A percentile compares a stretch with the other conserved stretches of the same genome.
phyloP scores from a whole-genome alignment of 805 yeast species.

The Pichia thaimueangensis region DNA sequence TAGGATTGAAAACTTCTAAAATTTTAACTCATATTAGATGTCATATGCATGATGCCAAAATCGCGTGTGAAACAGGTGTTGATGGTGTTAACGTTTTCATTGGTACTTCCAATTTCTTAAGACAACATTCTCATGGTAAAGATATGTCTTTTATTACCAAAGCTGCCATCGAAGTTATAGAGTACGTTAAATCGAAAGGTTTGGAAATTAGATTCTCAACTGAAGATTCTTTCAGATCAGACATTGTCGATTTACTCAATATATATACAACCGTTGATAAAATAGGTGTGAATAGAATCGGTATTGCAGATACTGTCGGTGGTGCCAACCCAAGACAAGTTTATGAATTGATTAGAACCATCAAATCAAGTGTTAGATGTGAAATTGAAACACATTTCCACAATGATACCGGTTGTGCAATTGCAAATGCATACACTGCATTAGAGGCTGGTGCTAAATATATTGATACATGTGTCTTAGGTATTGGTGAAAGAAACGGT shows the following conservation, averaged over 20 bases:
- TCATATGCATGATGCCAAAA: conserved; percentile 55
- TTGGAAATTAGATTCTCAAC: conserved; percentile 53
- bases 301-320: conserved; percentile 60
- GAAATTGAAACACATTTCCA: conserved; percentile 59
- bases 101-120: conserved; percentile 52
- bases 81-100: conserved; percentile 58
- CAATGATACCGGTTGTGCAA: conserved; percentile 59
- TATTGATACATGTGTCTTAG: conserved; percentile 53
- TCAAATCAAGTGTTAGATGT: conserved; percentile 50
- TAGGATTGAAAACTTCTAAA: conserved; percentile 53
- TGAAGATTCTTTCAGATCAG: conserved; percentile 56
- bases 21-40: conserved; percentile 55
- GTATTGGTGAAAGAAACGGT: conserved; percentile 61
- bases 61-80: conserved; percentile 57
- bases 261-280: conserved; percentile 56
- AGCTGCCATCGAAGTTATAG: conserved; percentile 52
- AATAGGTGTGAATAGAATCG: conserved; percentile 56
- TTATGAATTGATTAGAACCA: conserved; percentile 51
- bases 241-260: conserved; percentile 51
- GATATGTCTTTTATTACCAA: conserved; percentile 55
- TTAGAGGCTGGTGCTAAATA: conserved; percentile 57
- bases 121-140: conserved; percentile 54
- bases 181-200: conserved; percentile 54
- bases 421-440: conserved; percentile 58
- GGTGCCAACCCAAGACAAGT: conserved; percentile 62